Percentiles rank a stretch among this genome's conserved stretches.
Conservation (phyloP, 176 grass and related monocot species). For the Triticum monococcum region DNA sequence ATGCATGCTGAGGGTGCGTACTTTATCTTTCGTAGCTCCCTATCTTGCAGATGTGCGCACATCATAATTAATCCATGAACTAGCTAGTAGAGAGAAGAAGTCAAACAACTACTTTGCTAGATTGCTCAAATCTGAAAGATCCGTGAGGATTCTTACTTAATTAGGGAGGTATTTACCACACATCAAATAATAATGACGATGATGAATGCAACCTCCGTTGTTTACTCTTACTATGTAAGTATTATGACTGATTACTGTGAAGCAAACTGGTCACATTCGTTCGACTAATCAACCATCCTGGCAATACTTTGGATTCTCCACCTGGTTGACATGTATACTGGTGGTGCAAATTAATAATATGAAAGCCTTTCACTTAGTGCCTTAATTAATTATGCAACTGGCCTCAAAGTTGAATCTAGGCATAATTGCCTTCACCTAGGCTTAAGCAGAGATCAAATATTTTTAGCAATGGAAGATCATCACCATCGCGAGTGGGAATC, state of each 20-base stretch:
- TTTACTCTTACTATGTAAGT: background rate
- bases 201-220: background rate
- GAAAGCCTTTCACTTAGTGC: conserved; percentile 5
- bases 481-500: conserved; percentile 29
- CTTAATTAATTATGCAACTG: conserved; percentile 28
- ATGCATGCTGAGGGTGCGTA: background rate
- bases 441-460: conserved; percentile 5
- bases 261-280: background rate
- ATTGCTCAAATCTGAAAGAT: conserved; percentile 35
- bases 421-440: conserved; percentile 26
- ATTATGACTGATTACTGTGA: background rate
- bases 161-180: background rate
- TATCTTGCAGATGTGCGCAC: background rate
- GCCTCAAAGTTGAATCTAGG: conserved; percentile 5
- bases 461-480: conserved; percentile 1
- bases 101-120: background rate
- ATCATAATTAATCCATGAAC: background rate
- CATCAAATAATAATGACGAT: background rate
- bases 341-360: conserved; percentile 29
- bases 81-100: background rate
- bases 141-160: background rate
- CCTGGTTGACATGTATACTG: background rate
- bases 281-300: background rate
- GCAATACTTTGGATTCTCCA: background rate
- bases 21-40: background rate